These are phyloP conservation scores for Symbiodinium natans DNA, from an alignment of 73 alveolate genomes.

Conservation along the genomic window DNA sequence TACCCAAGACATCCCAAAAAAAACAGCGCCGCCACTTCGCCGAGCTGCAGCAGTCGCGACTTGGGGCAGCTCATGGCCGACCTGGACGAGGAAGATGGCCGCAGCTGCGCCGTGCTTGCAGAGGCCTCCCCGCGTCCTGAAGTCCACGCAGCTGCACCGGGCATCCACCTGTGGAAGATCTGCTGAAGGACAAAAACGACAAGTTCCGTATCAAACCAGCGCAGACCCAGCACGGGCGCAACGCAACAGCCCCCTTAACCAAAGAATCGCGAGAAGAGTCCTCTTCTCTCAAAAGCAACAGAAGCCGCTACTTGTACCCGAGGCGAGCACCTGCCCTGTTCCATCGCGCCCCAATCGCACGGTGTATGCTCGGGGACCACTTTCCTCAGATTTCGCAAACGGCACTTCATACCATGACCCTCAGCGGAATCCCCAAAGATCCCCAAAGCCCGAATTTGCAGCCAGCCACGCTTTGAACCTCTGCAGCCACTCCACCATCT, in stretches of 20 bases:
- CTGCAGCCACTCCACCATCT: conserved; percentile 71
- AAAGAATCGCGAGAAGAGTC: too few relatives aligned
- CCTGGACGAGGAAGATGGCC: conserved; percentile 44
- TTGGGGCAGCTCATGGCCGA: conserved; percentile 52
- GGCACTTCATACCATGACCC: neutral
- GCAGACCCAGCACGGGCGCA: too few relatives aligned
- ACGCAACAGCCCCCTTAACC: too few relatives aligned
- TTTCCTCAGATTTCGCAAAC: neutral
- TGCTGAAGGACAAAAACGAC: neutral
- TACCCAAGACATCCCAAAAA: too few relatives aligned
- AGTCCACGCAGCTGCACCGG: conserved; percentile 50
- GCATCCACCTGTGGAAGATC: conserved; percentile 48
- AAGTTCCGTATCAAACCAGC: too few relatives aligned
- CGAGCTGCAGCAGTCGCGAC: neutral
- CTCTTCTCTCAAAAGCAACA: too few relatives aligned
- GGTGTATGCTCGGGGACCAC: neutral
- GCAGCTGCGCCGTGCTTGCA: conserved; percentile 68
- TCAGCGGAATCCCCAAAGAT: too few relatives aligned
- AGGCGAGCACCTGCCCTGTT: neutral
- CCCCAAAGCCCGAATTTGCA: neutral
- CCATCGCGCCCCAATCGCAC: conserved; percentile 79
- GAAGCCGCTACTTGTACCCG: too few relatives aligned
- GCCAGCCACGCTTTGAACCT: conserved; percentile 55
- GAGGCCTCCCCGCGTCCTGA: conserved; percentile 35
- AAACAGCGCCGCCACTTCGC: too few relatives aligned